Percentiles rank a stretch among this genome's conserved stretches.
phyloP scores from a whole-genome alignment of 2,329 filamentous ascomycete genomes.

The Metarhizium robertsii region DNA sequence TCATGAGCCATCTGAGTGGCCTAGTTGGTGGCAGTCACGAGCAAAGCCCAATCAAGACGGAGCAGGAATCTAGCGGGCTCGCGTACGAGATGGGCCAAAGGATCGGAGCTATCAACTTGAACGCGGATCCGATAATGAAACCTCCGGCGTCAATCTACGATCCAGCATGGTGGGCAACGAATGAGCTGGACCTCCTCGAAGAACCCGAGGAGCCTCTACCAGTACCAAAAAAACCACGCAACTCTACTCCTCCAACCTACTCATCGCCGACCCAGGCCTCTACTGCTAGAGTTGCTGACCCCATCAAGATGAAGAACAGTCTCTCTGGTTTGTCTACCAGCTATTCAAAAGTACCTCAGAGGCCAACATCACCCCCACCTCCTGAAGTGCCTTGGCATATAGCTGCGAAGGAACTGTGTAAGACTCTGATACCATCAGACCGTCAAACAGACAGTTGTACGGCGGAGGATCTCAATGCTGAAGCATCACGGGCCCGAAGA shows the following conservation, averaged over 20 bases:
- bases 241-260: conserved; percentile 59
- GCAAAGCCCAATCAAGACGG: conserved; percentile 26
- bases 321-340: conserved; percentile 41
- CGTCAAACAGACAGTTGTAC: conserved; percentile 68
- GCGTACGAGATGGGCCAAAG: conserved; percentile 50
- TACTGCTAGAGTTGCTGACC: conserved; percentile 65
- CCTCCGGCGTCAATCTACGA: conserved; percentile 41
- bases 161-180: conserved; percentile 59
- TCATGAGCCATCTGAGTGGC: conserved; percentile 83
- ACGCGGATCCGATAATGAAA: conserved; percentile 11
- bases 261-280: conserved; percentile 84
- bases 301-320: conserved; percentile 55
- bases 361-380: conserved; percentile 55
- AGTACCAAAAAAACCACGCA: conserved; percentile 44
- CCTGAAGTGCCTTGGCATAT: conserved; percentile 80
- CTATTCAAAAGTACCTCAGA: conserved; percentile 11
- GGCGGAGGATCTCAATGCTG: conserved; percentile 67
- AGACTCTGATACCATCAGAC: conserved; percentile 67
- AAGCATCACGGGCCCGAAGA: conserved; percentile 51
- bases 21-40: conserved; percentile 51
- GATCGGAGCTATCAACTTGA: conserved; percentile 30
- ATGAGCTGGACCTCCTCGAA: conserved; percentile 62
- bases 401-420: conserved; percentile 75
- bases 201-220: conserved; percentile 39
- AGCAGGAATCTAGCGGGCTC: conserved; percentile 31